Evolutionary conservation across 1,284 basidiomycete species (phyloP).

Genomic region (Austropuccinia psidii): DNA sequence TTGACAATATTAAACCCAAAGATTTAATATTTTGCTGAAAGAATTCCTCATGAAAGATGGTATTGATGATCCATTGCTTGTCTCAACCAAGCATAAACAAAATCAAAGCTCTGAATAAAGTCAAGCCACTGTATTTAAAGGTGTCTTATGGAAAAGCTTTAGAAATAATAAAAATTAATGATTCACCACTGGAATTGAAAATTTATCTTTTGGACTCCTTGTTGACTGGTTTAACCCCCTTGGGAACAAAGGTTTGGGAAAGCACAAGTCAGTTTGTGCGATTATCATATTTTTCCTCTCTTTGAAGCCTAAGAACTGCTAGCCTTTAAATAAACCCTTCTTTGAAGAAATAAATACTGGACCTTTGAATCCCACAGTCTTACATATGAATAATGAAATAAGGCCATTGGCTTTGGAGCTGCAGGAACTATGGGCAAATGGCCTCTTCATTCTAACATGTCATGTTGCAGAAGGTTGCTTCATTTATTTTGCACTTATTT

Average conservation of each 20-base stretch:
- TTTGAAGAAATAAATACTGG: conserved; percentile 28
- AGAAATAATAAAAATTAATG: not conserved
- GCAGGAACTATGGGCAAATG: conserved; percentile 1
- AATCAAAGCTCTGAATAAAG: not conserved
- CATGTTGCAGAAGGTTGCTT: not conserved
- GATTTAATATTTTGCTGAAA: conserved; percentile 5
- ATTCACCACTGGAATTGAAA: conserved; percentile 1
- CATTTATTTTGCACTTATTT: conserved; percentile 11
- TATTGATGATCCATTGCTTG: not conserved
- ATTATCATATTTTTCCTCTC: conserved; percentile 29
- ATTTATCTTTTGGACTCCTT: conserved; percentile 21
- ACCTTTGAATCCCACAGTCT: conserved; percentile 6
- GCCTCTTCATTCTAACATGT: conserved; percentile 2
- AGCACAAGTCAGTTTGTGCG: conserved; percentile 22
- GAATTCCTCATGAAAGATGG: conserved; percentile 14
- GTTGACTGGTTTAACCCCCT: conserved; percentile 28
- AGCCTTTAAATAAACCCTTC: conserved; percentile 20
- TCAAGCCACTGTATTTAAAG: not conserved
- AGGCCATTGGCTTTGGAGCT: conserved; percentile 5
- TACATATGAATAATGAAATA: conserved; percentile 25
- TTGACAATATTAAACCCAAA: conserved; percentile 23
- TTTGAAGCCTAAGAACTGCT: conserved; percentile 16
- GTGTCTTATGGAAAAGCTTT: not conserved
- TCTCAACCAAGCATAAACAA: too few relatives aligned
- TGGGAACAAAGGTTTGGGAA: conserved; percentile 22